Percentiles rank a stretch among this genome's conserved stretches.
Conservation (phyloP, 352 stramenopile genomes). For the Thraustochytrium sp. region DNA sequence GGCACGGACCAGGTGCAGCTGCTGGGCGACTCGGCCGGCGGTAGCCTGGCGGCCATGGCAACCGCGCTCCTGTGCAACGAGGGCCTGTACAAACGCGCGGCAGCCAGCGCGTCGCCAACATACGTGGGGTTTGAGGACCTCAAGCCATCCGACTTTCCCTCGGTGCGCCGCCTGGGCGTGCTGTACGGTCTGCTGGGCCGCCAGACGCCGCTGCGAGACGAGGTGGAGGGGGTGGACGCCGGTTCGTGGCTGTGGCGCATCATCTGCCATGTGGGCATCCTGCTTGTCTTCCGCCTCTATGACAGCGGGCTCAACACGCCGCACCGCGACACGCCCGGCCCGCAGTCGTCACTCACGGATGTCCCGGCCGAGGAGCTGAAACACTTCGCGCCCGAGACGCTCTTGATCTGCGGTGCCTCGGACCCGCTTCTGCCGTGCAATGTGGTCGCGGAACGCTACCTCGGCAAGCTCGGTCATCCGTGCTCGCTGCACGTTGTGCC, state of each 20-base stretch:
- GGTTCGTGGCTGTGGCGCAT: not conserved
- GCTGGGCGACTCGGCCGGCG: conserved; percentile 37
- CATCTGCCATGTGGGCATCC: conserved; percentile 24
- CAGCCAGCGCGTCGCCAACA: not conserved
- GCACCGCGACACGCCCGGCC: not conserved
- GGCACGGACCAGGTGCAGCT: conserved; percentile 29
- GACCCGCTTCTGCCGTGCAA: conserved; percentile 35
- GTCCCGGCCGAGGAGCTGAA: not conserved
- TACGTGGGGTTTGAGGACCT: conserved; percentile 12
- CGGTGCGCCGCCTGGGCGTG: not conserved
- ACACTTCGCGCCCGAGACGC: conserved; percentile 4
- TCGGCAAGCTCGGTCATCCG: not conserved
- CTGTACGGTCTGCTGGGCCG: conserved; percentile 37
- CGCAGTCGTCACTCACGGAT: conserved; percentile 24
- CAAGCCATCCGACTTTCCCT: not conserved
- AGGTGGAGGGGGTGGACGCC: not conserved
- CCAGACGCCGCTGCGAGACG: conserved; percentile 11
- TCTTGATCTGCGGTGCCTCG: conserved; percentile 28
- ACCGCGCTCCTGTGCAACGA: conserved; percentile 32
- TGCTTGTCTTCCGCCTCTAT: conserved; percentile 20
- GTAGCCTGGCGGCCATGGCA: conserved; percentile 33
- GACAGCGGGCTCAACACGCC: conserved; percentile 2
- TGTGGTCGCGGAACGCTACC: not conserved
- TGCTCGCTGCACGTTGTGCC: not conserved
- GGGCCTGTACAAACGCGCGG: not conserved